Conservation (phyloP, 169 alveolate species). For the Plasmodium adleri region DNA sequence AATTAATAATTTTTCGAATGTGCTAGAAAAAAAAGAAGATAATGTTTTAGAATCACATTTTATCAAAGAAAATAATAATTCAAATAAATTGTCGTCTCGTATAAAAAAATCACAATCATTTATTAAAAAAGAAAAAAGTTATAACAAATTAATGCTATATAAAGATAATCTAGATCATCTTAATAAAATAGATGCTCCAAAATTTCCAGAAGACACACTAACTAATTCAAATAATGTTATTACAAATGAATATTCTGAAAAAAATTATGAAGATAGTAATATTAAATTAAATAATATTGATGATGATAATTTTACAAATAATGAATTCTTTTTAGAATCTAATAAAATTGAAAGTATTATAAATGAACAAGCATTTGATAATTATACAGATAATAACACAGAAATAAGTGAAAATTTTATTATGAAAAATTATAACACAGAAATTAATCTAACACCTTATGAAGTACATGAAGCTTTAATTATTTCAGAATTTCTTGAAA, state of each 20-base stretch:
- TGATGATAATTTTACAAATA: conserved; percentile 5
- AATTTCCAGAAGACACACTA: conserved; percentile 63
- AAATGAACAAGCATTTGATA: conserved; percentile 9
- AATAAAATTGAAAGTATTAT: conserved; percentile 14
- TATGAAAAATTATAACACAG: conserved; percentile 67
- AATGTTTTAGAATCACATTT: not conserved
- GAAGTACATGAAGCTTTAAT: conserved; percentile 76
- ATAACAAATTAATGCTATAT: not conserved
- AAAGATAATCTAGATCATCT: not conserved
- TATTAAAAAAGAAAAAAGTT: not conserved
- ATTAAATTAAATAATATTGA: not conserved
- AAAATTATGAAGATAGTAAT: not conserved
- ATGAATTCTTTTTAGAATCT: conserved; percentile 18
- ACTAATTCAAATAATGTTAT: conserved; percentile 1
- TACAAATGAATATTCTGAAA: conserved; percentile 9
- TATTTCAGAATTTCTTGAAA: conserved; percentile 69
- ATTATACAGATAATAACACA: conserved; percentile 45
- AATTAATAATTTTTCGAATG: not conserved
- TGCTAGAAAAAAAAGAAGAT: not conserved
- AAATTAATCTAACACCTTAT: conserved; percentile 70
- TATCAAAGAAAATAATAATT: not conserved
- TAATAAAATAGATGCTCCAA: conserved; percentile 26
- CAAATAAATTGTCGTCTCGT: not conserved
- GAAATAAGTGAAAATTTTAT: conserved; percentile 65
- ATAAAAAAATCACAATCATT: not conserved